A percentile compares a stretch with the other conserved stretches of the same genome.
Evolutionary conservation across 805 yeast species (phyloP).

Genomic region (Saturnispora kantuleensis): DNA sequence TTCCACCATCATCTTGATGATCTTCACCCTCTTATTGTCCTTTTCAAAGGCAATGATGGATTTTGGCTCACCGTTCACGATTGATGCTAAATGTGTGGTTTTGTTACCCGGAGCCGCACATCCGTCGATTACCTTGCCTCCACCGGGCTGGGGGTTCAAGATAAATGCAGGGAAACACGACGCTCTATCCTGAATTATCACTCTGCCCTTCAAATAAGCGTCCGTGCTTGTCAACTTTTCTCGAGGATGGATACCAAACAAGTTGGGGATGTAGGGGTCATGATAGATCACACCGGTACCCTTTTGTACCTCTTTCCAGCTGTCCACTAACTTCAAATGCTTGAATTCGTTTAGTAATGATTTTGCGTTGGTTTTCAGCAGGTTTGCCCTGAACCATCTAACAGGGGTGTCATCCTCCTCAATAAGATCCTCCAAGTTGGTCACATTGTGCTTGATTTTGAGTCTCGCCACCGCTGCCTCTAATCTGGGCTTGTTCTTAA

Average conservation of each 20-base stretch:
- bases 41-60: slow-evolving; percentile 81
- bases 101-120: slow-evolving; percentile 99
- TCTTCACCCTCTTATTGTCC: slow-evolving; percentile 61
- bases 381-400: slow-evolving; percentile 72
- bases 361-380: slow-evolving; percentile 38
- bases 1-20: slow-evolving; percentile 65
- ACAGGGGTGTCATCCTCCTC: slow-evolving; percentile 60
- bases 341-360: slow-evolving; percentile 33
- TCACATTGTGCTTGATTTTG: slow-evolving; percentile 62
- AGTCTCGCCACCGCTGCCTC: slow-evolving; percentile 74
- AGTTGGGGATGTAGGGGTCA: slow-evolving; percentile 64
- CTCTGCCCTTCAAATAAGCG: slow-evolving; percentile 62
- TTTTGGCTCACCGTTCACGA: slow-evolving; percentile 31
- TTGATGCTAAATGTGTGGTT: slow-evolving; percentile 83
- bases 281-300: slow-evolving; percentile 49
- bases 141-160: slow-evolving; percentile 47
- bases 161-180: slow-evolving; percentile 94
- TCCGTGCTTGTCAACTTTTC: slow-evolving; percentile 60
- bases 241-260: slow-evolving; percentile 75
- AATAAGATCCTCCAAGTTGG: slow-evolving; percentile 40
- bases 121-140: slow-evolving; percentile 67
- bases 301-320: slow-evolving; percentile 30
- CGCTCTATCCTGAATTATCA: slow-evolving; percentile 92
- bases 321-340: slow-evolving; percentile 36
- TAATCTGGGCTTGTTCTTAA: slow-evolving; percentile 70